Conservation (phyloP, 805 yeast genomes). For the Barnettozyma wickerhamii region DNA sequence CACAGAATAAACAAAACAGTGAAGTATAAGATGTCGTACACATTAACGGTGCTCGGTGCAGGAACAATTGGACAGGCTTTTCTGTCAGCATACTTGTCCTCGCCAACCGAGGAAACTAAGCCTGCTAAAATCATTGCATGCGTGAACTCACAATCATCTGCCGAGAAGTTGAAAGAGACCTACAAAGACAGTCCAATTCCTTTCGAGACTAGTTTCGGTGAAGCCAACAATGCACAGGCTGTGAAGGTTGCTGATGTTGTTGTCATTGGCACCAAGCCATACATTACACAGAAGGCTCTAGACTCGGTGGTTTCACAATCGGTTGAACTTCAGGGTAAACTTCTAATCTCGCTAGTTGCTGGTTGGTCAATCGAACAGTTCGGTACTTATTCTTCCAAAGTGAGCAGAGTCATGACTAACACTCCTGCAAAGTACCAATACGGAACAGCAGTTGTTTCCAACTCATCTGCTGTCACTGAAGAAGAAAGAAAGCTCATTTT, state of each 20-base stretch:
- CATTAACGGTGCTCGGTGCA: conserved; percentile 80
- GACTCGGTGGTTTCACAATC: conserved; percentile 33
- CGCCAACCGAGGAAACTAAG: conserved; percentile 36
- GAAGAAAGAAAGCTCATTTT: conserved; percentile 39
- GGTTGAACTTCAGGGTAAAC: conserved; percentile 41
- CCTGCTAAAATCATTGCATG: conserved; percentile 80
- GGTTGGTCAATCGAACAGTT: conserved; percentile 85
- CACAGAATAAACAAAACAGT: too few species aligned
- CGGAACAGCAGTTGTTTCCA: conserved; percentile 92
- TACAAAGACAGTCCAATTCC: conserved; percentile 38
- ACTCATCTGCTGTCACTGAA: conserved; percentile 46
- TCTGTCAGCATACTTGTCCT: conserved; percentile 65
- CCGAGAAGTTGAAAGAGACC: conserved; percentile 41
- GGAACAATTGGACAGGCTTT: conserved; percentile 98
- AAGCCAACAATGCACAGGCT: conserved; percentile 49
- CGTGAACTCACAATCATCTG: conserved; percentile 53
- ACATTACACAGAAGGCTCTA: conserved; percentile 59
- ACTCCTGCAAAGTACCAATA: conserved; percentile 92
- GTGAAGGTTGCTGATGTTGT: conserved; percentile 64
- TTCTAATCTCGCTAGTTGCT: conserved; percentile 81
- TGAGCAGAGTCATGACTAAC: conserved; percentile 96
- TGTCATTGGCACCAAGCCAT: conserved; percentile 88
- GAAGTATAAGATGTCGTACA: conserved; percentile 40
- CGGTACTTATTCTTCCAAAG: conserved; percentile 41
- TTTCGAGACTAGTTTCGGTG: conserved; percentile 49